phyloP scores from a whole-genome alignment of 768 basidiomycete genomes.

The Kwoniella dejecticola region DNA sequence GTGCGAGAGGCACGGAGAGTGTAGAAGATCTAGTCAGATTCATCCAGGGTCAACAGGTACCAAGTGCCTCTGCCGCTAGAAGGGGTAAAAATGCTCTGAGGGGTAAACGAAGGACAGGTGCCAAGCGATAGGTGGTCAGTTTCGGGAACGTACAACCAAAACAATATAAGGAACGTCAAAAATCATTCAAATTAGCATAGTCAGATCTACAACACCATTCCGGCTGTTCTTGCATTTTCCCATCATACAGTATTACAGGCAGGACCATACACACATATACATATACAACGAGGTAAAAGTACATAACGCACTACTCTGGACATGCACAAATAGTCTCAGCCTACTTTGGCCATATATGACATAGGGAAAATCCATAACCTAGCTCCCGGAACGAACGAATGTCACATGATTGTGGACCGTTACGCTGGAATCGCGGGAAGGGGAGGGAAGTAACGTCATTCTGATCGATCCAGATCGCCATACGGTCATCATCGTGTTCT shows the following conservation, averaged over 20 bases:
- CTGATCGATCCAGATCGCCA: not conserved
- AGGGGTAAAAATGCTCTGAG: slow-evolving; percentile 51
- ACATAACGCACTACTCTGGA: not conserved
- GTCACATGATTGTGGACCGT: too few relatives aligned
- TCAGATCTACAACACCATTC: not conserved
- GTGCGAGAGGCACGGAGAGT: slow-evolving; percentile 50
- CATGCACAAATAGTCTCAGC: too few relatives aligned
- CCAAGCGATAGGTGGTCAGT: slow-evolving; percentile 30
- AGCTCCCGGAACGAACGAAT: too few relatives aligned
- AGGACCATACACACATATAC: not conserved
- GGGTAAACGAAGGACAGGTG: slow-evolving; percentile 51
- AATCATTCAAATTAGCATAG: not conserved
- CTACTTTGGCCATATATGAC: too few relatives aligned
- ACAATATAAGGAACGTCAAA: not conserved
- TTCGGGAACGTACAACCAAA: not conserved
- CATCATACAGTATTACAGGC: not conserved
- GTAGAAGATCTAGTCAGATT: slow-evolving; percentile 58
- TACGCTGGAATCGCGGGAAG: too few relatives aligned
- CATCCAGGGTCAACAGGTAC: slow-evolving; percentile 51
- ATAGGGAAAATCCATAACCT: too few relatives aligned
- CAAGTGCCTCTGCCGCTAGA: slow-evolving; percentile 18
- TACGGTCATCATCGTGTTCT: slow-evolving; percentile 1
- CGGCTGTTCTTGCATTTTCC: not conserved
- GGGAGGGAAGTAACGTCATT: not conserved
- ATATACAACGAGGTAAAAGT: not conserved